Conservation (phyloP, 1,139 yeast species). For the Sugiyamaella neomexicana region DNA sequence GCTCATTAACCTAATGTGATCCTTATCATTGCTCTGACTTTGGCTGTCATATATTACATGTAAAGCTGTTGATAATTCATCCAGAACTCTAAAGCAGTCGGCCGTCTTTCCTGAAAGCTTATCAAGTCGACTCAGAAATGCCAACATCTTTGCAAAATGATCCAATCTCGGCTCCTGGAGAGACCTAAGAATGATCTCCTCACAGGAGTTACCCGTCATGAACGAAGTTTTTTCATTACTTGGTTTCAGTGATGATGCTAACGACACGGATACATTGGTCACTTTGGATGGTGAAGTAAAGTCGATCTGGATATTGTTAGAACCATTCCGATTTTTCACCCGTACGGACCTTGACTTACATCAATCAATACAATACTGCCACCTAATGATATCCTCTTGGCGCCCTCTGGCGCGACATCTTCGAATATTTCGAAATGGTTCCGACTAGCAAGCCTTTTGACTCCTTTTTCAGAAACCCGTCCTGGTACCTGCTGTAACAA, state of each 20-base stretch:
- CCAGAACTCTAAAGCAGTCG: constrained; percentile 40
- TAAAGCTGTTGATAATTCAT: constrained; percentile 37
- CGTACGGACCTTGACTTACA: constrained; percentile 25
- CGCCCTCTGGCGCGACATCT: constrained; percentile 30
- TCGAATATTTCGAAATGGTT: constrained; percentile 41
- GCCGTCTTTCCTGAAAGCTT: constrained; percentile 35
- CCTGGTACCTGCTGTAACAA: constrained; percentile 38
- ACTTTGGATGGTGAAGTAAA: constrained; percentile 24
- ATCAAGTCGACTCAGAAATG: constrained; percentile 38
- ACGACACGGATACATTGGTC: constrained; percentile 34
- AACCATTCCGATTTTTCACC: background rate
- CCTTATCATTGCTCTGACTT: constrained; percentile 10
- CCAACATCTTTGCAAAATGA: constrained; percentile 35
- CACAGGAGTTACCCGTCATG: constrained; percentile 33
- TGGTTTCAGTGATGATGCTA: constrained; percentile 36
- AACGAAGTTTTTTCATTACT: constrained; percentile 32
- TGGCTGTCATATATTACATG: constrained; percentile 26
- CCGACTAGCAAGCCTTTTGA: constrained; percentile 35
- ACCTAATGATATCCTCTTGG: constrained; percentile 39
- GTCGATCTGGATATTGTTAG: constrained; percentile 24
- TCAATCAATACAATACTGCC: constrained; percentile 42
- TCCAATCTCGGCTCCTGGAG: constrained; percentile 37
- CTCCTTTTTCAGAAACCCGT: constrained; percentile 37
- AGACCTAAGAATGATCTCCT: constrained; percentile 31
- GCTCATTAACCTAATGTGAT: background rate